Base-by-base conservation (phyloP, 352 stramenopile species). In the Phytophthora cajani region DNA sequence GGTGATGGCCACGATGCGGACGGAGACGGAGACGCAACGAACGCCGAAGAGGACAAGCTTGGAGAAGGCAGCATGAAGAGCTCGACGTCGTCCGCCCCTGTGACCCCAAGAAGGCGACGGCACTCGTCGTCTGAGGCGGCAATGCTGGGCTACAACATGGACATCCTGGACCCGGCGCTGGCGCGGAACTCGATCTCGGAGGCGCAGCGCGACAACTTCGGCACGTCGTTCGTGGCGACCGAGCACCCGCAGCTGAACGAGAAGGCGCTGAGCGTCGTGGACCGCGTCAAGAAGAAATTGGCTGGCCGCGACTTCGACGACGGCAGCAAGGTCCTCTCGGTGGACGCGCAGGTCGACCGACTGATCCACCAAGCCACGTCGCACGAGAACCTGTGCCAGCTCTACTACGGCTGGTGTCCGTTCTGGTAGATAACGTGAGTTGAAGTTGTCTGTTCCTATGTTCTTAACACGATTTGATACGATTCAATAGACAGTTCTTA, bases 231-330 rank as follows among this genome's bases (percentile, higher is more conserved):
- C 23, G 78, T 88, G 30, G 72, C 80, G 14, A 79, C 82, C 1
- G 85, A 92, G 53, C 72, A 92, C 51, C 87, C 88, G 58, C 88
- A 96, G 69, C 74, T 96, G 67, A 96, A 95, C 63, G 89, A 93
- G 46, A 95, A 95, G 72, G 97, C 97, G 17, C 75, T 99, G 40
- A 97, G 96, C 62, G 97, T 99, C 54, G 97, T 99, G 56, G 85
- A 96, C 40, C 92, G 98, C 36, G 97, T 99, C n/a, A 98, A 99
- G 79, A 98, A 99, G 76, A 99, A 99, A 74, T 85, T 99, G 30
- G 97, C 92, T 2, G 98, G 98, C 10, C 97, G 96, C 5, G 98
- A 99, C 75, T 99, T 99, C 76, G 88, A 95, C 65, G 80, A 95
- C 60, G 89, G 87, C 58, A 75, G 78, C n/a, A 88, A 90, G 50